Evolutionary conservation across 495 filamentous ascomycete species (phyloP).

Genomic region (Aspergillus nidulans): DNA sequence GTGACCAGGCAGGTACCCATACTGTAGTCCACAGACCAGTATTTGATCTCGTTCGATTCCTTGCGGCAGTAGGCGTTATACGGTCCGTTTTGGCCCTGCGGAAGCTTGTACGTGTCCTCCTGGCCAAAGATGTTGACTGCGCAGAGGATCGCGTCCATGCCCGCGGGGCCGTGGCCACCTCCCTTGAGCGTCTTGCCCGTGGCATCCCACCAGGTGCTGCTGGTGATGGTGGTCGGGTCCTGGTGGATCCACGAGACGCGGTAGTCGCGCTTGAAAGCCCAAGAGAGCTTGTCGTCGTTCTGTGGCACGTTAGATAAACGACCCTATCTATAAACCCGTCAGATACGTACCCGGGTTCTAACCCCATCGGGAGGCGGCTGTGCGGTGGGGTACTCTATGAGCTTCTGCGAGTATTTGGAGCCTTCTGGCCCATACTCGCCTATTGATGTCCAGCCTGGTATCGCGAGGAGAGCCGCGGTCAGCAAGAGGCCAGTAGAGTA

Average conservation of each 20-base stretch:
- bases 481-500: neutral
- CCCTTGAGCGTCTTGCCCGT: conserved; percentile 2
- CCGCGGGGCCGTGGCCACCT: neutral
- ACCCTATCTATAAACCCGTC: neutral
- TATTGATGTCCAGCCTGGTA: conserved; percentile 6
- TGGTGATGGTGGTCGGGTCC: neutral
- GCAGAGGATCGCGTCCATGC: conserved; percentile 14
- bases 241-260: conserved; percentile 8
- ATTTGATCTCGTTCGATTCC: too few species aligned
- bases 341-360: neutral
- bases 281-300: conserved; percentile 11
- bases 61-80: too few species aligned
- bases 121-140: conserved; percentile 23
- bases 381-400: conserved; percentile 8
- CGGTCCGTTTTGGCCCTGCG: neutral
- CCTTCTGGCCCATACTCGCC: conserved; percentile 5
- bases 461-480: neutral
- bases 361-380: conserved; percentile 15
- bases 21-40: too few species aligned
- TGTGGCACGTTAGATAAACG: conserved; percentile 6
- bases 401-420: conserved; percentile 3
- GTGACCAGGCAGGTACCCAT: too few species aligned
- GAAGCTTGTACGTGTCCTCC: neutral
- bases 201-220: conserved; percentile 8
- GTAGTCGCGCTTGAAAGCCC: conserved; percentile 16